Evolutionary conservation across 177 flowering plant genomes (phyloP), one percentile per base, ranked within the genome.

Genomic region (Vitis hybrid): DNA sequence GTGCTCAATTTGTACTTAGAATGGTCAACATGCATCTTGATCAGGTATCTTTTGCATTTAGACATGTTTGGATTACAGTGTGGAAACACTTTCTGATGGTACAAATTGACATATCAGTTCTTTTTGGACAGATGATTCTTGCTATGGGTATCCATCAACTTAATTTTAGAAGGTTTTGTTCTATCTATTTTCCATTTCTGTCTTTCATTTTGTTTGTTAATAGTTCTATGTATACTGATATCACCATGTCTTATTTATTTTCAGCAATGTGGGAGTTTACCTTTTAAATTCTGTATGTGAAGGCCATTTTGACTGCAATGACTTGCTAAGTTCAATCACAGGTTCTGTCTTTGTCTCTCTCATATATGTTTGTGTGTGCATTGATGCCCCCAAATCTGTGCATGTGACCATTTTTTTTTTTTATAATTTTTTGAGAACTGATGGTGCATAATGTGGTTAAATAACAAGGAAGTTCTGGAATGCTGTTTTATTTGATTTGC

Each of bases 81-180:
- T 14, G 18, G 50, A 67, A 49, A 62, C n/a, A 2, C 12, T 60
- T 67, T 19, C 62, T 69, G 62, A 70, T 62, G 19, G 67, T 39
- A 12, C 45, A 52, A 61, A n/a, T 5, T 75, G 64, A 70, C 70
- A 4, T 11, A 56, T 3, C 62, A 4, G 32, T 49, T 54, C 65
- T 63, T 48, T 65, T 30, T 67, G 70, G 39, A 62, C 83, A 95
- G 99, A 78, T 92, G 77, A 71, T 93, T 71, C 60, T 86, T 66
- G 89, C 88, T 34, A 59, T 92, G 88, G 99, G 99, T 50, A 71
- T 96, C 73, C 97, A 91, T 83, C 89, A 94, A 78, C 85, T 94
- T 57, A 88, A 93, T 79, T 88, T 96, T 60, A 88, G 91, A 78
- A 96, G 98, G 97, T 95, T 14, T 69, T 68, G 2, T 64, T n/a